Evolutionary conservation across 2,329 filamentous ascomycete genomes (phyloP).

Genomic region (Penicillium sp.): DNA sequence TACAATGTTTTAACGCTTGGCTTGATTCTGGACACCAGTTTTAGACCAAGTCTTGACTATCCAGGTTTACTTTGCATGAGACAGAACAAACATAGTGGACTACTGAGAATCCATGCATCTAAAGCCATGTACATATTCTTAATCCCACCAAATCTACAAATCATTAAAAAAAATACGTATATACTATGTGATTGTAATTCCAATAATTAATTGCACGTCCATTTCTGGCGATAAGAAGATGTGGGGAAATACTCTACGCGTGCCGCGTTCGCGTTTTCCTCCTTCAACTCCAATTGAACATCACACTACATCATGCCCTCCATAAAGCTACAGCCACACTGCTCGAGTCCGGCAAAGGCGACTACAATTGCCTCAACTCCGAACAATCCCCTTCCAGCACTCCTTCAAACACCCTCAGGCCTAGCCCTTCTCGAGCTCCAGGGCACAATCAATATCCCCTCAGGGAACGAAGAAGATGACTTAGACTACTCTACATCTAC

Average conservation of each 20-base stretch:
- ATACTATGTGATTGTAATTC: neutral
- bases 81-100: neutral
- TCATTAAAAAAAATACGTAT: neutral
- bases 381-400: constrained; percentile 67
- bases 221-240: constrained; percentile 1
- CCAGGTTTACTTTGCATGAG: neutral
- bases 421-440: constrained; percentile 90
- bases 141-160: neutral
- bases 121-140: neutral
- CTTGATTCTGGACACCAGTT: neutral
- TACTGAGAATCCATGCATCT: neutral
- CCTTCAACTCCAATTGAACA: neutral
- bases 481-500: constrained; percentile 22
- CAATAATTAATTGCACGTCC: neutral
- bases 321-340: constrained; percentile 39
- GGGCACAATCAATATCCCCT: constrained; percentile 78
- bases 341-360: constrained; percentile 12
- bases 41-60: neutral
- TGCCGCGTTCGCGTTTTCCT: constrained; percentile 17
- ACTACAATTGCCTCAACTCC: constrained; percentile 6
- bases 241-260: constrained; percentile 21
- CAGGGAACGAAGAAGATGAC: constrained; percentile 31
- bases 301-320: constrained; percentile 37
- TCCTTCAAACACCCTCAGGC: constrained; percentile 85
- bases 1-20: neutral